Evolutionary conservation across 176 grass and related monocot species (phyloP).

Genomic region (Ensete ventricosum): DNA sequence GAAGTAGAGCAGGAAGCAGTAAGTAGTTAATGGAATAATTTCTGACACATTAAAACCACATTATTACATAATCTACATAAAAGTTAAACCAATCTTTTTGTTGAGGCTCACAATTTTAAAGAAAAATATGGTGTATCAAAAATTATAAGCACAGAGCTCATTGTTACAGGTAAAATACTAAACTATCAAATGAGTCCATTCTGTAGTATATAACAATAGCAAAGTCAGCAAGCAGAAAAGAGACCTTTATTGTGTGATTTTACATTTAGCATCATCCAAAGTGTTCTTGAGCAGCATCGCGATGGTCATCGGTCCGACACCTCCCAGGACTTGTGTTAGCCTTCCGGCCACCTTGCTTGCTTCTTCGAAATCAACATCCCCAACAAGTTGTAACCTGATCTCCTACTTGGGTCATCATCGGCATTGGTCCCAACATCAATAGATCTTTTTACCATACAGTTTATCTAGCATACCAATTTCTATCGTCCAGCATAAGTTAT

Average conservation of each 20-base stretch:
- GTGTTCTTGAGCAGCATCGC: constrained; percentile 89
- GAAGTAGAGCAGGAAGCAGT: no score
- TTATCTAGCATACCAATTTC: no score
- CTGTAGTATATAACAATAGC: neutral
- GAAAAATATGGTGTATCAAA: neutral
- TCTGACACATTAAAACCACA: no score
- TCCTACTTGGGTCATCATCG: constrained; percentile 58
- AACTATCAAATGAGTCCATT: neutral
- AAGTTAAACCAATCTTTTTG: no score
- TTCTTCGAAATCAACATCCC: constrained; percentile 67
- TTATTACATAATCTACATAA: no score
- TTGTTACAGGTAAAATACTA: neutral
- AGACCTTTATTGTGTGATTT: constrained; percentile 17
- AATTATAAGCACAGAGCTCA: neutral
- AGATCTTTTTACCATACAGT: no score
- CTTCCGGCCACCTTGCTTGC: constrained; percentile 76
- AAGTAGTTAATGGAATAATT: no score
- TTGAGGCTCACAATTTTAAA: neutral
- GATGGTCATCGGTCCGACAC: constrained; percentile 78
- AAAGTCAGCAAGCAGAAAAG: neutral
- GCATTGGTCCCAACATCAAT: constrained; percentile 81
- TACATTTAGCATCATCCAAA: constrained; percentile 51
- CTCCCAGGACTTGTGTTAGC: constrained; percentile 76
- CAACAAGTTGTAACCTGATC: constrained; percentile 59
- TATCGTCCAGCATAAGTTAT: no score